Evolutionary conservation across 495 filamentous ascomycete genomes (phyloP).

Genomic region (Xylaria scruposa): DNA sequence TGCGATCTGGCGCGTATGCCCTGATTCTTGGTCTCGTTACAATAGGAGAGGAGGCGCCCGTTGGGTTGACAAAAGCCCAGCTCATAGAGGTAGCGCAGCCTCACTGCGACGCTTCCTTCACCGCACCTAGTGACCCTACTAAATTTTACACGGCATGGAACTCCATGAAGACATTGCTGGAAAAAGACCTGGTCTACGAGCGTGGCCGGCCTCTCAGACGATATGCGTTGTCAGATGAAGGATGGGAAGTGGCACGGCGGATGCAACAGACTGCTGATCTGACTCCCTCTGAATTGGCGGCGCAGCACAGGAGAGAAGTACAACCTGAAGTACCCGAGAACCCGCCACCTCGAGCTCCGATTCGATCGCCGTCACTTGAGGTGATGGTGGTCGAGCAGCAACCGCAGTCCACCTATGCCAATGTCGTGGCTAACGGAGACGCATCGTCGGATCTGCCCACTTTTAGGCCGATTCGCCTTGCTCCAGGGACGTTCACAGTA

Average conservation of each 20-base stretch:
- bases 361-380: conserved; percentile 32
- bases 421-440: conserved; percentile 52
- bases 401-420: conserved; percentile 33
- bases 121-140: conserved; percentile 67
- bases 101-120: conserved; percentile 78
- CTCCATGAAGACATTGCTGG: conserved; percentile 78
- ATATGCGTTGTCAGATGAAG: conserved; percentile 78
- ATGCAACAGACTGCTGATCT: conserved; percentile 60
- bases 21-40: conserved; percentile 71
- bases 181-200: conserved; percentile 78
- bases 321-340: conserved; percentile 20
- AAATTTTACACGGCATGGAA: conserved; percentile 85
- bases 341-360: conserved; percentile 2
- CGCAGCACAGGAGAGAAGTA: conserved; percentile 25
- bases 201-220: conserved; percentile 70
- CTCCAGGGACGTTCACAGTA: conserved; percentile 71
- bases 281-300: conserved; percentile 26
- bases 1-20: conserved; percentile 78
- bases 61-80: conserved; percentile 70
- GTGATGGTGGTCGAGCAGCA: conserved; percentile 29
- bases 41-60: conserved; percentile 59
- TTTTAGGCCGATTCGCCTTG: conserved; percentile 66
- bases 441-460: conserved; percentile 49
- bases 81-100: conserved; percentile 74
- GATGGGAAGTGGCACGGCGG: conserved; percentile 76